These are phyloP conservation scores for Emergomyces orientalis DNA, from an alignment of 2,329 filamentous ascomycete genomes.

Conservation along the genomic window DNA sequence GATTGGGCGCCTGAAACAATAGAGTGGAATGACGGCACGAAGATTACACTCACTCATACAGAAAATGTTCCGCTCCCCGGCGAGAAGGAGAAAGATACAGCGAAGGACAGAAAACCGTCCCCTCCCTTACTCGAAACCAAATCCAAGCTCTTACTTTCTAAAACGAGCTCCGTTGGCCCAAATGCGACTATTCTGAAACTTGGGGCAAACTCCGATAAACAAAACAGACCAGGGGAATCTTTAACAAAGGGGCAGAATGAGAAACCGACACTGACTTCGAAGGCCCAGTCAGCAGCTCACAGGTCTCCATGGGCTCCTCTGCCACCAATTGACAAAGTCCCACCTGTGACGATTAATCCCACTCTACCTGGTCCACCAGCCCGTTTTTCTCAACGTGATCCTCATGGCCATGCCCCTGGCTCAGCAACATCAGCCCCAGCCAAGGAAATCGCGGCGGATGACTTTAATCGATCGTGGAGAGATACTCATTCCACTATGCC, in stretches of 20 bases:
- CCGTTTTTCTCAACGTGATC: constrained; percentile 48
- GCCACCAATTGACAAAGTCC: constrained; percentile 72
- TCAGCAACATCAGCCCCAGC: constrained; percentile 45
- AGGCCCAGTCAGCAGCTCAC: constrained; percentile 48
- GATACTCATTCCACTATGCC: constrained; percentile 52
- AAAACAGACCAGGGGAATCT: constrained; percentile 36
- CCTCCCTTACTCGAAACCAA: constrained; percentile 11
- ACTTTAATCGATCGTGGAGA: constrained; percentile 80
- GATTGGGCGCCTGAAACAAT: constrained; percentile 60
- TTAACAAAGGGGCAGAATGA: constrained; percentile 44
- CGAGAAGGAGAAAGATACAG: constrained; percentile 18
- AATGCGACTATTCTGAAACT: constrained; percentile 43
- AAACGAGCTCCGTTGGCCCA: constrained; percentile 39
- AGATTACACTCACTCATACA: constrained; percentile 48
- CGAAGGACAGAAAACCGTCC: constrained; percentile 21
- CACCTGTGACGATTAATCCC: constrained; percentile 56
- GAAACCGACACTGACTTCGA: constrained; percentile 42
- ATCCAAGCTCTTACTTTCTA: constrained; percentile 23
- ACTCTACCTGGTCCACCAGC: constrained; percentile 35
- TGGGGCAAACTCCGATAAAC: constrained; percentile 39
- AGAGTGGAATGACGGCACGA: constrained; percentile 61
- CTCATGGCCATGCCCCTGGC: constrained; percentile 47
- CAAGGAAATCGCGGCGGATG: constrained; percentile 86
- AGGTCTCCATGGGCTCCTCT: constrained; percentile 90
- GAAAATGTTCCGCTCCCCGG: constrained; percentile 21